Evolutionary conservation across 257 asterid genomes (phyloP).

Genomic region (Datura wrightii): DNA sequence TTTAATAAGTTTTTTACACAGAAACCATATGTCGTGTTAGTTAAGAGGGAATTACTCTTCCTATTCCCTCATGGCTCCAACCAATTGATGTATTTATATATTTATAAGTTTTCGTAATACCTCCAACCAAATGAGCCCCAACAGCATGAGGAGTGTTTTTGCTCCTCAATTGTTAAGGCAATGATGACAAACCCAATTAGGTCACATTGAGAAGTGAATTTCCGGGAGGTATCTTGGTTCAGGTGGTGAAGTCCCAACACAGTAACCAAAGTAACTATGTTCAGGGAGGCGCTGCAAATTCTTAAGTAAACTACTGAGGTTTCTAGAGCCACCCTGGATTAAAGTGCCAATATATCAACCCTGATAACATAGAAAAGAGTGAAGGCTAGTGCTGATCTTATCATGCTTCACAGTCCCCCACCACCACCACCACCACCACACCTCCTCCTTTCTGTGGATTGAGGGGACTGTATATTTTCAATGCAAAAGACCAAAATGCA

Average conservation of each 20-base stretch:
- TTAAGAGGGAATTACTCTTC: background rate
- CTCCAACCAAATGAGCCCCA: background rate
- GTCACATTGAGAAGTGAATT: background rate
- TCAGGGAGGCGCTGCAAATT: background rate
- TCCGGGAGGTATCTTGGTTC: background rate
- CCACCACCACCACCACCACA: background rate
- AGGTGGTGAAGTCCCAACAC: background rate
- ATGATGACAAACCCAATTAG: background rate
- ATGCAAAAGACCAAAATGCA: background rate
- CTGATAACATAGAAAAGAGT: conserved; percentile 10
- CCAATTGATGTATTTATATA: background rate
- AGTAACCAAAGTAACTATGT: background rate
- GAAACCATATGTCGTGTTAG: background rate
- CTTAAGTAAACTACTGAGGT: background rate
- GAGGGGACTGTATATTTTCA: background rate
- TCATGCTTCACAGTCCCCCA: background rate
- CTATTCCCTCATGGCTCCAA: background rate
- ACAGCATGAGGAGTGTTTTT: background rate
- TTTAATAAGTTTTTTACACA: background rate
- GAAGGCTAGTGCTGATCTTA: background rate
- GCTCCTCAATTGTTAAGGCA: background rate
- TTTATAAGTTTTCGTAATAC: background rate
- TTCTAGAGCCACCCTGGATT: background rate
- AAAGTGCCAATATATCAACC: background rate
- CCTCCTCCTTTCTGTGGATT: background rate